Conservation (phyloP, 179 eudicot species). For the Dionaea muscipula region DNA sequence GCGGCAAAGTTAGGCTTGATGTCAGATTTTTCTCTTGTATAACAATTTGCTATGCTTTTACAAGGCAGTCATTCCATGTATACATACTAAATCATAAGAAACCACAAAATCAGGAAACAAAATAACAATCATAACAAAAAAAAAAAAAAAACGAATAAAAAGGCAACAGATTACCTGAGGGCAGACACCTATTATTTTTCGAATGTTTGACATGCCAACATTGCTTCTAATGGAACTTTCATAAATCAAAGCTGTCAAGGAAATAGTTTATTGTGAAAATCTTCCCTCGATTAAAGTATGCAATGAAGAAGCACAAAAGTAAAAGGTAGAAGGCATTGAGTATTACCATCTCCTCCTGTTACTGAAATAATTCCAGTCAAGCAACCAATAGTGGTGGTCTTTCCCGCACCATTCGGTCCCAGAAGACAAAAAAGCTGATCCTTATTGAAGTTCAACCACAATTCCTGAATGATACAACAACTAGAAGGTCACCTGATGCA, state of each 20-base stretch:
- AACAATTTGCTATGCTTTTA: no score
- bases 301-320: not conserved
- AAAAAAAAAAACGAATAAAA: not conserved
- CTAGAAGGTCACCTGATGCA: not conserved
- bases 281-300: not conserved
- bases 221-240: slow-evolving; percentile 70
- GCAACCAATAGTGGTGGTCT: slow-evolving; percentile 83
- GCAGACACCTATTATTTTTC: slow-evolving; percentile 80
- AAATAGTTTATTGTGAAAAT: not conserved
- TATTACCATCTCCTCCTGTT: slow-evolving; percentile 82
- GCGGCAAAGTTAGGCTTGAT: slow-evolving; percentile 1
- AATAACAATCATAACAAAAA: not conserved
- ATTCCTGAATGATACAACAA: slow-evolving; percentile 38
- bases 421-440: slow-evolving; percentile 89
- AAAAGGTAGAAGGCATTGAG: not conserved
- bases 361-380: slow-evolving; percentile 82
- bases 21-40: not conserved
- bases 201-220: slow-evolving; percentile 68
- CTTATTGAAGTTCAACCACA: slow-evolving; percentile 70
- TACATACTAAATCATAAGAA: not conserved
- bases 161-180: slow-evolving; percentile 54
- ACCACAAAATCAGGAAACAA: not conserved
- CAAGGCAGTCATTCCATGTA: no score
- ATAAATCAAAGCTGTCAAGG: slow-evolving; percentile 58
- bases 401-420: slow-evolving; percentile 97